Conservation (phyloP, 768 basidiomycete genomes). For the Coprinopsis cinerea region DNA sequence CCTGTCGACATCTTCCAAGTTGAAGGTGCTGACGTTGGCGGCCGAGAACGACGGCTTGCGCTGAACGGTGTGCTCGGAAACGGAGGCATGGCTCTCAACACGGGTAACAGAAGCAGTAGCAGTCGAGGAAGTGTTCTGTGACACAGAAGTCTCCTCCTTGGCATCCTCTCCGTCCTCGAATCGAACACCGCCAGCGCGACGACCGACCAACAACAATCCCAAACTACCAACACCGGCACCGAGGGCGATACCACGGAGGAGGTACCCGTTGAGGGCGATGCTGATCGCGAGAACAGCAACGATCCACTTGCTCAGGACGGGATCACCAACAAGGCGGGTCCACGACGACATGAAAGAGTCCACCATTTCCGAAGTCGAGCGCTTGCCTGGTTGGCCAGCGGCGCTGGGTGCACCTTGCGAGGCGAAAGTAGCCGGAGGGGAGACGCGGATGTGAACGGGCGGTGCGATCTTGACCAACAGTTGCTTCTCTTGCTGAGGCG, state of each 20-base stretch:
- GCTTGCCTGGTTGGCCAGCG: not conserved
- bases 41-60: slow-evolving; percentile 10
- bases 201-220: slow-evolving; percentile 19
- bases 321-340: slow-evolving; percentile 90
- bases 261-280: slow-evolving; percentile 87
- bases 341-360: slow-evolving; percentile 88
- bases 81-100: not conserved
- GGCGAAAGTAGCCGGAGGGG: slow-evolving; percentile 21
- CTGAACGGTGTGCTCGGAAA: not conserved
- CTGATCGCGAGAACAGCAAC: slow-evolving; percentile 81
- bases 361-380: slow-evolving; percentile 45
- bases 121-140: not conserved
- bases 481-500: slow-evolving; percentile 22
- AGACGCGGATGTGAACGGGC: slow-evolving; percentile 49
- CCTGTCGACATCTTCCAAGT: slow-evolving; percentile 52
- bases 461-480: slow-evolving; percentile 58
- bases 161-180: slow-evolving; percentile 23
- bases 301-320: slow-evolving; percentile 92
- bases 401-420: slow-evolving; percentile 1
- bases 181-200: slow-evolving; percentile 20
- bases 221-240: slow-evolving; percentile 30
- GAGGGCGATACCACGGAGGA: slow-evolving; percentile 80
- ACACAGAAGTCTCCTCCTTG: slow-evolving; percentile 2
- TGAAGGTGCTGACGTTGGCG: slow-evolving; percentile 32
- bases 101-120: not conserved